Base-by-base conservation (phyloP, 2,329 filamentous ascomycete genomes). In the Aspergillus brasiliensis region DNA sequence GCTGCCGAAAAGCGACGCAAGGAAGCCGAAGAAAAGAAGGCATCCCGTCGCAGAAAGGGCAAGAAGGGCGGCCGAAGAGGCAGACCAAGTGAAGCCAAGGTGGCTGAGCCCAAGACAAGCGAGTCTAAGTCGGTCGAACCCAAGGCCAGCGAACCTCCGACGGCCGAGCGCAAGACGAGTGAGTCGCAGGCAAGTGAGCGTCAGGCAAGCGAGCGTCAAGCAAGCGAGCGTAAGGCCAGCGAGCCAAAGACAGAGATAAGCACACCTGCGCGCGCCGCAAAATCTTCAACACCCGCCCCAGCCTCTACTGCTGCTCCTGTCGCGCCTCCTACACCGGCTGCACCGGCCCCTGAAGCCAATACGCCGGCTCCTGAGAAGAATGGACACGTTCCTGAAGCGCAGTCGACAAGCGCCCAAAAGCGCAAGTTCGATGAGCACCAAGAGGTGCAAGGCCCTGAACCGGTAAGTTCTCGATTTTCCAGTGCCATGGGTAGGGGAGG, bases 1-100 rank as follows among this genome's bases (percentile, higher is more conserved):
- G 81, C 86, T 38, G 86, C 87, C 13, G 85, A 84, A 67, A 81
- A 79, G 53, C 84, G 88, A 67, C 86, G 89, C 68, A 84, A 86
- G 55, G 86, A 88, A 64, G 80, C 84, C 58, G 80, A 84, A 56
- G 80, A 76, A 78, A 84, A 76, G 79, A 83, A 76, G 82, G 83
- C 76, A 81, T 85, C 76, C 73, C 83, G 75, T 77, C 86, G 82
- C 77, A 86, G 80, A 78, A 84, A 82, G 65, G 78, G 79, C 61
- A 84, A 81, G 67, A 80, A 74, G 71, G 75, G 78, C 75, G 84
- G 85, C 51, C 86, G 89, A 67, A 89, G 87, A 73, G 80, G 76
- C 52, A 80, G 77, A 78, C 84, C 85, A 63, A 92, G 88, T 72
- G 90, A 94, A 65, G 74, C 78, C 59, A 81, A 80, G 61, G 71